Evolutionary conservation across 2,329 filamentous ascomycete genomes (phyloP).

Genomic region (Didymella arachidicola): DNA sequence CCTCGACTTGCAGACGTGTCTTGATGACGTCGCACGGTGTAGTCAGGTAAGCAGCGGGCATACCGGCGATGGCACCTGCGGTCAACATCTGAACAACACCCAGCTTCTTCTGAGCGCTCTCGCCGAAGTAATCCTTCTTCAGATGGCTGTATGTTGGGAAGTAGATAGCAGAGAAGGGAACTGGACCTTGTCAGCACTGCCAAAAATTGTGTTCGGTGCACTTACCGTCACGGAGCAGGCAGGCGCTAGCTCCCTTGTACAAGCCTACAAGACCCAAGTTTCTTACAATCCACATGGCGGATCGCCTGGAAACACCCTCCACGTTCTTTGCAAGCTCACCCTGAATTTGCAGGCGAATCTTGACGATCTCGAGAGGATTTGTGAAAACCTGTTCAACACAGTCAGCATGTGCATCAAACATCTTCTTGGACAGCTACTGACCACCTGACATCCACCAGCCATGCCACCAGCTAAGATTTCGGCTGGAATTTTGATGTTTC

Average conservation of each 20-base stretch:
- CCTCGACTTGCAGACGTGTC: conserved; percentile 96
- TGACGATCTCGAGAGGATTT: conserved; percentile 98
- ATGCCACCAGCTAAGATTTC: conserved; percentile 89
- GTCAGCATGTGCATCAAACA: conserved; percentile 17
- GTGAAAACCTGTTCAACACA: conserved; percentile 76
- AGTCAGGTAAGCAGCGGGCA: conserved; percentile 77
- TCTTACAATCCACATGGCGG: conserved; percentile 96
- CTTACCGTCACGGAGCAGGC: conserved; percentile 79
- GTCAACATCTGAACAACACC: conserved; percentile 90
- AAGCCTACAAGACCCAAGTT: conserved; percentile 93
- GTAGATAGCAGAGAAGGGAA: conserved; percentile 98
- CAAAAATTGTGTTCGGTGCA: conserved; percentile 1
- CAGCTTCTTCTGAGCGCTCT: conserved; percentile 84
- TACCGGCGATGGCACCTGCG: conserved; percentile 81
- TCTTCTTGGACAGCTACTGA: conserved; percentile 58
- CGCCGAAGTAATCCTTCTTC: conserved; percentile 93
- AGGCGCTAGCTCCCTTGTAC: conserved; percentile 96
- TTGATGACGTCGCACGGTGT: conserved; percentile 99
- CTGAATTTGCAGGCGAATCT: conserved; percentile 97
- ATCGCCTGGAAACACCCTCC: conserved; percentile 82
- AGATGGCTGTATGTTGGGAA: conserved; percentile 96
- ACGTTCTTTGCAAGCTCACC: conserved; percentile 91
- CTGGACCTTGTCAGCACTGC: conserved; percentile 48
- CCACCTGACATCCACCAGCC: conserved; percentile 94
- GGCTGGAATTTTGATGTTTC: conserved; percentile 71